These are phyloP conservation scores for Dendrobium catenatum DNA, from an alignment of 106 monocot genomes.

Conservation along the genomic window DNA sequence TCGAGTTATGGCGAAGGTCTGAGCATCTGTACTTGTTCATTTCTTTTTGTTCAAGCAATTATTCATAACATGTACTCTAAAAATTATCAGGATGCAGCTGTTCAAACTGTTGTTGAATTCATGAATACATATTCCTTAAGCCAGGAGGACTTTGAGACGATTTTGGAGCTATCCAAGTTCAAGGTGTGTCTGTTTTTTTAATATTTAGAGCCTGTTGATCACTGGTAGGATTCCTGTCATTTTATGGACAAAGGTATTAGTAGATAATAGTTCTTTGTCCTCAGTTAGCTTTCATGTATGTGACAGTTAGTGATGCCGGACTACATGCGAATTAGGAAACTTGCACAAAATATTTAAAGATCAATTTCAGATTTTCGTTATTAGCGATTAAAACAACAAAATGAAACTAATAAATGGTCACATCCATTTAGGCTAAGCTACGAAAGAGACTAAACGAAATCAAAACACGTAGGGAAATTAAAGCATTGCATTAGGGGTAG, in stretches of 20 bases:
- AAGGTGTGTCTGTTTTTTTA: slow-evolving; percentile 31
- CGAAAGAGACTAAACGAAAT: too few species aligned
- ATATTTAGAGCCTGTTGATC: not conserved
- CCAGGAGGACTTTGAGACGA: slow-evolving; percentile 85
- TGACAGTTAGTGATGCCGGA: not conserved
- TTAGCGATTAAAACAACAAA: too few species aligned
- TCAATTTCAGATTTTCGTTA: too few species aligned
- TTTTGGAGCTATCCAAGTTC: slow-evolving; percentile 81
- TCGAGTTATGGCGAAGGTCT: slow-evolving; percentile 53
- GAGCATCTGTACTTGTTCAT: not conserved
- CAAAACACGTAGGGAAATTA: too few species aligned
- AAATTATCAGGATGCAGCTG: slow-evolving; percentile 69
- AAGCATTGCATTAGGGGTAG: too few species aligned
- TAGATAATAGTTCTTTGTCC: not conserved
- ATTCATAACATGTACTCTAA: not conserved
- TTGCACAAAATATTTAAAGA: too few species aligned
- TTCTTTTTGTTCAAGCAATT: not conserved
- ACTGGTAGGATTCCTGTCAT: not conserved
- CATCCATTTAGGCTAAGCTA: too few species aligned
- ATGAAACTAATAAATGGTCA: too few species aligned
- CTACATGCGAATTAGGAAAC: too few species aligned
- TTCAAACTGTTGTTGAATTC: slow-evolving; percentile 78
- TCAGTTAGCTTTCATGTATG: too few species aligned
- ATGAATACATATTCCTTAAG: slow-evolving; percentile 92
- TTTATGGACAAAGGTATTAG: not conserved